A percentile compares a stretch with the other conserved stretches of the same genome.
Evolutionary conservation across 2,329 filamentous ascomycete species (phyloP).

Genomic region (Ophiostoma sp.): DNA sequence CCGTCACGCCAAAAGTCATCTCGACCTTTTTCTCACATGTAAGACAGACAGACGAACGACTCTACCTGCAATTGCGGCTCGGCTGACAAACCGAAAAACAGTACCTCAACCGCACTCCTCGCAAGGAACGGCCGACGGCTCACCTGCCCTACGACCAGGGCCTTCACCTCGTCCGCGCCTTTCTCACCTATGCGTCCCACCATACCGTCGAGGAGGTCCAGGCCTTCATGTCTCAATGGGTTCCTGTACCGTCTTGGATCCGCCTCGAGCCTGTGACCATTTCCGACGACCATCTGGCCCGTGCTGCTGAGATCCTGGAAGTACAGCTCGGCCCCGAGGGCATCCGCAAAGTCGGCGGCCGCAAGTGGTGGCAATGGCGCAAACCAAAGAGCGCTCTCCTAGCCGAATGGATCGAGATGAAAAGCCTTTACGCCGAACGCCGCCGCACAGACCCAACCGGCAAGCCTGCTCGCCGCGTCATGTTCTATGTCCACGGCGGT

Average conservation of each 20-base stretch:
- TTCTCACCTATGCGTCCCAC: conserved; percentile 77
- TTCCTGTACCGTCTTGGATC: conserved; percentile 84
- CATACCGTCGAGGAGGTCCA: conserved; percentile 93
- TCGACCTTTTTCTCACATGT: conserved; percentile 84
- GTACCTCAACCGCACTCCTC: conserved; percentile 75
- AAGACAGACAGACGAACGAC: conserved; percentile 34
- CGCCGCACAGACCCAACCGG: conserved; percentile 32
- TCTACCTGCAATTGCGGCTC: neutral
- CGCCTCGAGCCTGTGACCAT: conserved; percentile 67
- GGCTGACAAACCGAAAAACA: conserved; percentile 34
- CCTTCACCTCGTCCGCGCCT: conserved; percentile 77
- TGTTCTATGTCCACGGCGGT: conserved; percentile 91
- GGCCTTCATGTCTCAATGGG: conserved; percentile 84
- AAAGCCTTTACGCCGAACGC: conserved; percentile 68
- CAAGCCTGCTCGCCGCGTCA: conserved; percentile 52
- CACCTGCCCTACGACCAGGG: conserved; percentile 94
- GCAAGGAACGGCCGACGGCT: conserved; percentile 74
- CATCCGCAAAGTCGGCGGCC: conserved; percentile 69
- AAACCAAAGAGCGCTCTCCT: conserved; percentile 60
- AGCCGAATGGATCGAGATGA: conserved; percentile 97
- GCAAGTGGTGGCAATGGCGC: conserved; percentile 87
- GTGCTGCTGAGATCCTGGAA: conserved; percentile 62
- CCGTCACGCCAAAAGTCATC: conserved; percentile 81
- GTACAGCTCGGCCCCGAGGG: conserved; percentile 74
- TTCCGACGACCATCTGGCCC: conserved; percentile 55